phyloP scores from a whole-genome alignment of 2,329 filamentous ascomycete genomes.

The Cladophialophora chaetospira region DNA sequence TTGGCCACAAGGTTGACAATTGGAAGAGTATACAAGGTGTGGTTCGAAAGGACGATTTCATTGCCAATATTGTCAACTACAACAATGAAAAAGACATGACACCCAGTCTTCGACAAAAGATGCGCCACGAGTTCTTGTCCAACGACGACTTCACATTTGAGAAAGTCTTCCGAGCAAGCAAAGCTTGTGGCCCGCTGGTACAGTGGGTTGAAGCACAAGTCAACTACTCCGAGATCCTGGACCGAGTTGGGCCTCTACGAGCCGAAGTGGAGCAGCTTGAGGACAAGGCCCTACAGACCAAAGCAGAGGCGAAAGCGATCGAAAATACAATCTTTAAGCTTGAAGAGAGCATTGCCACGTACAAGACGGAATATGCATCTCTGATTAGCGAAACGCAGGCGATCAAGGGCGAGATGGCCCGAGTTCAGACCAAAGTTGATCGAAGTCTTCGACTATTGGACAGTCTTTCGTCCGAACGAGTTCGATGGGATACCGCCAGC shows the following conservation, averaged over 20 bases:
- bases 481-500: slow-evolving; percentile 94
- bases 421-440: slow-evolving; percentile 97
- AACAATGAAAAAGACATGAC: slow-evolving; percentile 97
- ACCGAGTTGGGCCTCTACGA: slow-evolving; percentile 87
- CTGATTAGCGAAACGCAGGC: slow-evolving; percentile 96
- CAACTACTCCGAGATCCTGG: slow-evolving; percentile 94
- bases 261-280: slow-evolving; percentile 87
- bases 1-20: slow-evolving; percentile 84
- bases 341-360: slow-evolving; percentile 87
- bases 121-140: slow-evolving; percentile 88
- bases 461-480: slow-evolving; percentile 89
- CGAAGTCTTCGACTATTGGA: slow-evolving; percentile 92
- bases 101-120: slow-evolving; percentile 74
- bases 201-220: slow-evolving; percentile 98
- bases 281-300: slow-evolving; percentile 85
- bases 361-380: slow-evolving; percentile 94
- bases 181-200: slow-evolving; percentile 93
- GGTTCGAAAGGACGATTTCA: slow-evolving; percentile 91
- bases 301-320: slow-evolving; percentile 88
- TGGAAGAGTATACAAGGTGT: slow-evolving; percentile 92
- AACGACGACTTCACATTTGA: slow-evolving; percentile 97
- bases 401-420: slow-evolving; percentile 95
- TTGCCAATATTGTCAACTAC: slow-evolving; percentile 95
- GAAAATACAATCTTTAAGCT: slow-evolving; percentile 81
- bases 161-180: slow-evolving; percentile 92